phyloP scores from a whole-genome alignment of 1,284 basidiomycete genomes.

The Trametes pubescens region DNA sequence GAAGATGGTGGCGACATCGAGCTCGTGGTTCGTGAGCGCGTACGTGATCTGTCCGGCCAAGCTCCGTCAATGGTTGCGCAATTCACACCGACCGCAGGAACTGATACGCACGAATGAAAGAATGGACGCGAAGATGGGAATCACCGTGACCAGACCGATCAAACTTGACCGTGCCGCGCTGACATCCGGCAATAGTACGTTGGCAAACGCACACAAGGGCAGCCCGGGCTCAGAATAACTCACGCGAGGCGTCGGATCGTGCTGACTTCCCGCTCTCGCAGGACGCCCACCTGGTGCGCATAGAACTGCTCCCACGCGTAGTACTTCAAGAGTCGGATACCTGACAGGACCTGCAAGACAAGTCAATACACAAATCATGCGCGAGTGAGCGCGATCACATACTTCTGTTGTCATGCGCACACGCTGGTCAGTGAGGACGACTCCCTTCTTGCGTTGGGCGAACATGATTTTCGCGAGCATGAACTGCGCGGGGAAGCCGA shows the following conservation, averaged over 20 bases:
- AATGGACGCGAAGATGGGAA: slow-evolving; percentile 75
- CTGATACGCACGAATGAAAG: slow-evolving; percentile 68
- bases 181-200: background rate
- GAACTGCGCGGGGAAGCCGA: slow-evolving; percentile 71
- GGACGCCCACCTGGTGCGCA: slow-evolving; percentile 54
- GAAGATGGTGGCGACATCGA: slow-evolving; percentile 79
- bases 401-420: slow-evolving; percentile 72
- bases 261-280: slow-evolving; percentile 61
- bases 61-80: too few relatives aligned
- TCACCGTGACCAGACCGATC: slow-evolving; percentile 64
- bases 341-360: slow-evolving; percentile 59
- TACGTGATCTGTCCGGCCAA: slow-evolving; percentile 65
- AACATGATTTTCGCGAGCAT: slow-evolving; percentile 73
- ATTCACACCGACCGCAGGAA: background rate
- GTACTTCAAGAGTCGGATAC: slow-evolving; percentile 67
- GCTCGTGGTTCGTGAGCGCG: slow-evolving; percentile 65
- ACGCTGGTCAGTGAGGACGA: slow-evolving; percentile 77
- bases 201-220: background rate
- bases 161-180: slow-evolving; percentile 56
- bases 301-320: slow-evolving; percentile 76
- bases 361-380: background rate
- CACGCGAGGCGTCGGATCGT: slow-evolving; percentile 60
- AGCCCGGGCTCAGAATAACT: slow-evolving; percentile 36
- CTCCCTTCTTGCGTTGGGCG: slow-evolving; percentile 66
- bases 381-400: background rate